phyloP scores from a whole-genome alignment of 805 yeast genomes.

The Kodamaea fukazawae region DNA sequence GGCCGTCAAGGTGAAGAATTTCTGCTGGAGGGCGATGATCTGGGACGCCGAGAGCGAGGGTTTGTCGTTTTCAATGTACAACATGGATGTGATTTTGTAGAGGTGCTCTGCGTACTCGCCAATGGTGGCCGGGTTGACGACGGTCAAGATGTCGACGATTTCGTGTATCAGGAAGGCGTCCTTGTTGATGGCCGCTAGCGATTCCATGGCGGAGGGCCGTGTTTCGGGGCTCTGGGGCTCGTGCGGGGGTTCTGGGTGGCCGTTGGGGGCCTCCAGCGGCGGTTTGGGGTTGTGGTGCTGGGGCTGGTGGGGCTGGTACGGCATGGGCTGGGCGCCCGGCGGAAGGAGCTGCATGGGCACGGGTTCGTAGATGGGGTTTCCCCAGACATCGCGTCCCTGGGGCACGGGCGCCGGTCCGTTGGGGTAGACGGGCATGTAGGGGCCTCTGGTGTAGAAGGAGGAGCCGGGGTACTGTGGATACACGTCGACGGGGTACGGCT shows the following conservation, averaged over 20 bases:
- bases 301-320: not conserved
- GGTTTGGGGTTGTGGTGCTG: not conserved
- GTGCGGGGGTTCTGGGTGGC: not conserved
- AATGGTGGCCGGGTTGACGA: conserved; percentile 28
- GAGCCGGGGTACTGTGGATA: not conserved
- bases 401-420: too few species aligned
- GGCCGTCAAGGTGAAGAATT: conserved; percentile 24
- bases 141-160: conserved; percentile 23
- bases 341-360: not conserved
- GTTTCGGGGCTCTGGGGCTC: not conserved
- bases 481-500: not conserved
- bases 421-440: not conserved
- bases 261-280: too few species aligned
- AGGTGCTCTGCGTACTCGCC: conserved; percentile 40
- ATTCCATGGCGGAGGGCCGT: not conserved
- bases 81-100: conserved; percentile 26
- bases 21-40: conserved; percentile 19
- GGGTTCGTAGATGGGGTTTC: too few species aligned
- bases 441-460: not conserved
- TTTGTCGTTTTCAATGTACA: conserved; percentile 19
- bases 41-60: conserved; percentile 11
- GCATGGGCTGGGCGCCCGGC: not conserved
- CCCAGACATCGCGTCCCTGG: too few species aligned
- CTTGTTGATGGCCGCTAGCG: conserved; percentile 1
- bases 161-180: conserved; percentile 19